Conservation (phyloP, 108 stramenopile species). For the Cylindrotheca closterium region DNA sequence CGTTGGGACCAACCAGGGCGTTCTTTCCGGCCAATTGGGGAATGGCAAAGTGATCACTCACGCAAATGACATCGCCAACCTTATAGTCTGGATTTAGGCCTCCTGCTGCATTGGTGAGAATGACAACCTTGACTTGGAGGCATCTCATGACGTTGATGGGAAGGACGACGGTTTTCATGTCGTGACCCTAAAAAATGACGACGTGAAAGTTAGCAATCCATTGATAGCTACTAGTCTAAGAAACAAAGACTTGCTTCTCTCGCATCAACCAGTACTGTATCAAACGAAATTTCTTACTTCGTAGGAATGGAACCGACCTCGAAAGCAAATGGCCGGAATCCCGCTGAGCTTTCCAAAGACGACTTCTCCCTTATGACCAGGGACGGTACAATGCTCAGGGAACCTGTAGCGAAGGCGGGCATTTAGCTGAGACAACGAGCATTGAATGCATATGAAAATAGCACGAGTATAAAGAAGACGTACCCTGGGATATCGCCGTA, state of each 20-base stretch:
- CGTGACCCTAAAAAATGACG: constrained; percentile 50
- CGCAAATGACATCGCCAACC: constrained; percentile 88
- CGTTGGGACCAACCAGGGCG: constrained; percentile 87
- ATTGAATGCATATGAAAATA: background rate
- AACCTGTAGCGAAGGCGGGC: constrained; percentile 25
- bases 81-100: constrained; percentile 72
- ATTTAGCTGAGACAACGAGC: background rate
- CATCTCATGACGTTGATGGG: constrained; percentile 86
- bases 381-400: constrained; percentile 76
- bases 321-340: constrained; percentile 77
- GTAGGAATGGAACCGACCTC: constrained; percentile 92
- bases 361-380: constrained; percentile 88
- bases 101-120: constrained; percentile 93
- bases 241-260: no score
- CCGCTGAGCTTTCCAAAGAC: constrained; percentile 76
- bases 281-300: constrained; percentile 33
- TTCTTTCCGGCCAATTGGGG: constrained; percentile 87
- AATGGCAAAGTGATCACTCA: constrained; percentile 87
- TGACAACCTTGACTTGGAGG: constrained; percentile 71
- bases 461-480: background rate
- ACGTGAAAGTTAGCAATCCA: background rate
- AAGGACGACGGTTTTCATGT: constrained; percentile 79
- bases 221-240: background rate
- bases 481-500: constrained; percentile 78
- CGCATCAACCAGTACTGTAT: background rate